A percentile compares a stretch with the other conserved stretches of the same genome.
phyloP scores from a whole-genome alignment of 2,329 filamentous ascomycete genomes.

The Cyclaneusma minus region DNA sequence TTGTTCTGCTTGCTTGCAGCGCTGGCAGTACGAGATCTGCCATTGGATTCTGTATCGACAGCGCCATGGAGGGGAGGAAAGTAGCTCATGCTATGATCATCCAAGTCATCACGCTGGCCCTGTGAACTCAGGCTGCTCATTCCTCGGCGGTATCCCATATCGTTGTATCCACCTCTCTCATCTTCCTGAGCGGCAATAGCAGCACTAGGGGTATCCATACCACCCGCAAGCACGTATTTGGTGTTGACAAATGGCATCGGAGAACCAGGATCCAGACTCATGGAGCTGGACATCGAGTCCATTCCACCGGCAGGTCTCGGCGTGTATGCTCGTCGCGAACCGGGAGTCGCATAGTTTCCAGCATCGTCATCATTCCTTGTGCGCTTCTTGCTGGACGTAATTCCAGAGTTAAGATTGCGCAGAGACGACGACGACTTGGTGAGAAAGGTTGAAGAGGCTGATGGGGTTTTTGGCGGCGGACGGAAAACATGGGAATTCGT shows the following conservation, averaged over 20 bases:
- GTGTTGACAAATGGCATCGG: conserved; percentile 33
- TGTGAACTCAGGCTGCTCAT: too few species aligned
- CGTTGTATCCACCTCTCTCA: conserved; percentile 14
- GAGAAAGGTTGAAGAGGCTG: too few species aligned
- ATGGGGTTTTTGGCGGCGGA: too few species aligned
- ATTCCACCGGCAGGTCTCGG: background rate
- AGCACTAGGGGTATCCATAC: conserved; percentile 28
- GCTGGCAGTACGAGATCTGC: conserved; percentile 7
- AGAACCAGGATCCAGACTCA: conserved; percentile 8
- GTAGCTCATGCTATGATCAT: too few species aligned
- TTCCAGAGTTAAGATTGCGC: too few species aligned
- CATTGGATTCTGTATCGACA: conserved; percentile 8
- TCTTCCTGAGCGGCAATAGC: conserved; percentile 21
- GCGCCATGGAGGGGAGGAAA: conserved; percentile 1
- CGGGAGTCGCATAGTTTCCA: too few species aligned
- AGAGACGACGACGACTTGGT: too few species aligned
- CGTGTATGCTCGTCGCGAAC: too few species aligned
- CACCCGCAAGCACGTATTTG: conserved; percentile 31
- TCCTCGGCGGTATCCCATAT: conserved; percentile 23
- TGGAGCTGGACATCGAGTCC: conserved; percentile 4
- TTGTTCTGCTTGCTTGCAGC: conserved; percentile 11
- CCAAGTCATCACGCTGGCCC: too few species aligned
- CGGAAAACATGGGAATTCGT: too few species aligned
- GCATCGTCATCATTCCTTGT: too few species aligned
- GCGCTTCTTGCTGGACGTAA: too few species aligned